These are phyloP conservation scores for Puccinia coronata DNA, from an alignment of 1,284 basidiomycete genomes.

Conservation along the genomic window DNA sequence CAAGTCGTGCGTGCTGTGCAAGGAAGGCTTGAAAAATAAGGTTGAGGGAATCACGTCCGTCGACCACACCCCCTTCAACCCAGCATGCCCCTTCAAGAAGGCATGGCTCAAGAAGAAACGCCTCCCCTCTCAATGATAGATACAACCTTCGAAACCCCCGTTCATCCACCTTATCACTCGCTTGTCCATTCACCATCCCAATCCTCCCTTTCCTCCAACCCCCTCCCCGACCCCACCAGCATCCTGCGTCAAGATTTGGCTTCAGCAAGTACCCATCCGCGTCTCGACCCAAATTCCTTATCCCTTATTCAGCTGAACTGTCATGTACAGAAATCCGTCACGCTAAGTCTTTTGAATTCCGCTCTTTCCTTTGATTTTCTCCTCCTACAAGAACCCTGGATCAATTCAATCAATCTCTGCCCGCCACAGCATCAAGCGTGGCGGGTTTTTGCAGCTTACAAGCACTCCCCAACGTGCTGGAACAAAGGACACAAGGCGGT, in stretches of 20 bases:
- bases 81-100: no score
- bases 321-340: background rate
- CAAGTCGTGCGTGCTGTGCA: background rate
- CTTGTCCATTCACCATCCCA: background rate
- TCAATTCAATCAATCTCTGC: background rate
- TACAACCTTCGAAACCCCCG: background rate
- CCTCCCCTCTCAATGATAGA: no score
- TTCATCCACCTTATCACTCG: background rate
- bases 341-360: background rate
- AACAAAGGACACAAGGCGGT: background rate
- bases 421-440: slow-evolving; percentile 3
- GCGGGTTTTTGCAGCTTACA: background rate
- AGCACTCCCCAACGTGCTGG: background rate
- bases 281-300: background rate
- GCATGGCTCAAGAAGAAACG: background rate
- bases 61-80: no score
- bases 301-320: background rate
- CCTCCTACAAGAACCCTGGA: slow-evolving; percentile 27
- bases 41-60: no score
- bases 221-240: background rate
- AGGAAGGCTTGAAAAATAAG: no score
- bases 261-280: background rate
- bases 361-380: background rate
- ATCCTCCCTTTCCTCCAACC: background rate
- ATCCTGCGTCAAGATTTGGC: background rate